Evolutionary conservation across 352 stramenopile genomes (phyloP).

Genomic region (Pythium brassicae): DNA sequence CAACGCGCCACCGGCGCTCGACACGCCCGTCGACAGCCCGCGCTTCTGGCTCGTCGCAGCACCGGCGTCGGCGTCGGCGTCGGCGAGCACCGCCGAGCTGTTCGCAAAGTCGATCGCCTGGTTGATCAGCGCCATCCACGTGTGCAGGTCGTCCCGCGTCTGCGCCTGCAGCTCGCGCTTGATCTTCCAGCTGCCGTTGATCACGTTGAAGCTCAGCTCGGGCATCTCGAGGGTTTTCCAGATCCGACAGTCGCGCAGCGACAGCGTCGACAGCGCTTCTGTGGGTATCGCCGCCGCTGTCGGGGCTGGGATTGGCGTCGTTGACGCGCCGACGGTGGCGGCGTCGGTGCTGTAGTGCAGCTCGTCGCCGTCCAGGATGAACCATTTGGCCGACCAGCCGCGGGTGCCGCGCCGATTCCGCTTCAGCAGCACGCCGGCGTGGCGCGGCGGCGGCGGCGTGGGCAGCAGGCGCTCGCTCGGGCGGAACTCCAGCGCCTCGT

Average conservation of each 20-base stretch:
- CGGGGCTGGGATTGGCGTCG: background rate
- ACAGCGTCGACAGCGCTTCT: constrained; percentile 49
- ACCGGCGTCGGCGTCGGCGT: constrained; percentile 1
- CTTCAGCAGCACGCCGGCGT: constrained; percentile 66
- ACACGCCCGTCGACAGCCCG: constrained; percentile 27
- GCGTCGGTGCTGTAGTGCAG: constrained; percentile 65
- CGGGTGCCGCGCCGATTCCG: constrained; percentile 66
- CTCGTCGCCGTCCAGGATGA: constrained; percentile 62
- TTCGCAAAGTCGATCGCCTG: constrained; percentile 78
- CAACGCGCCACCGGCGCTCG: constrained; percentile 7
- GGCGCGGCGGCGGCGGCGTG: constrained; percentile 37
- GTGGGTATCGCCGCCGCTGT: background rate
- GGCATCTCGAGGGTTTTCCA: constrained; percentile 88
- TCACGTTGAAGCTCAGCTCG: constrained; percentile 71
- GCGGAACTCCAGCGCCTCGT: constrained; percentile 20
- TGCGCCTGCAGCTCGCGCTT: constrained; percentile 69
- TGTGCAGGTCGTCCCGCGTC: constrained; percentile 51
- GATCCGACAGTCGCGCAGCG: constrained; percentile 67
- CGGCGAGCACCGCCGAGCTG: constrained; percentile 16
- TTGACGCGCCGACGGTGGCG: no score
- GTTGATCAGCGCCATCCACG: constrained; percentile 73
- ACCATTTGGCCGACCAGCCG: constrained; percentile 68
- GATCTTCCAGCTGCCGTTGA: constrained; percentile 80
- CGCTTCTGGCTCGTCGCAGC: background rate
- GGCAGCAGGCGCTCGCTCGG: constrained; percentile 16